A percentile compares a stretch with the other conserved stretches of the same genome.
phyloP scores from a whole-genome alignment of 306 rosid genomes.

The Dalbergia cultrata region DNA sequence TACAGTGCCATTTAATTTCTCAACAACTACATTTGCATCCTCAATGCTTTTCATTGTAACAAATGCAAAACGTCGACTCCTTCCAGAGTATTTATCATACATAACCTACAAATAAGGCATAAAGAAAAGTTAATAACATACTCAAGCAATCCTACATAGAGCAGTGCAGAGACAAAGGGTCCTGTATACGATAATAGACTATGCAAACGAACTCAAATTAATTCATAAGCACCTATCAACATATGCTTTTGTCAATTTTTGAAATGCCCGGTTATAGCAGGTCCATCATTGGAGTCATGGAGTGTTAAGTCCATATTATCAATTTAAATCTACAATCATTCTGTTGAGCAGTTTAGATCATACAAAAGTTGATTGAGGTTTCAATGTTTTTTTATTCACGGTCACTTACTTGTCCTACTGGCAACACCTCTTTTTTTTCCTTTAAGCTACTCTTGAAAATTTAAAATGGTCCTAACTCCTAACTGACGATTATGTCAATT shows the following conservation, averaged over 20 bases:
- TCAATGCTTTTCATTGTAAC: constrained; percentile 81
- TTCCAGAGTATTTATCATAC: constrained; percentile 91
- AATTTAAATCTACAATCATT: constrained; percentile 14
- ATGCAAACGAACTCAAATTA: constrained; percentile 2
- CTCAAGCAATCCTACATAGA: not conserved
- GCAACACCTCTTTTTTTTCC: not conserved
- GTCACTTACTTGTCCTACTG: not conserved
- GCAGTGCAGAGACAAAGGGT: not conserved
- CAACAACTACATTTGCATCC: constrained; percentile 79
- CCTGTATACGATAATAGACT: not conserved
- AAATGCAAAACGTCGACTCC: constrained; percentile 96
- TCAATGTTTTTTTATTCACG: constrained; percentile 13
- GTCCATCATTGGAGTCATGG: constrained; percentile 6
- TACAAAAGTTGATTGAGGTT: not conserved
- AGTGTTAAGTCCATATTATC: not conserved
- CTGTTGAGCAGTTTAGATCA: constrained; percentile 12
- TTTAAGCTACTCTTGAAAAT: constrained; percentile 1
- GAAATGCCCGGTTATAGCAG: not conserved
- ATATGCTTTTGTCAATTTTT: not conserved
- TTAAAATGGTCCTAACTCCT: constrained; percentile 2
- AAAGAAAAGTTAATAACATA: constrained; percentile 19
- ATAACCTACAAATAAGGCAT: constrained; percentile 69
- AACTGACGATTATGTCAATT: constrained; percentile 7
- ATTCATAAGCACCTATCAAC: constrained; percentile 9
- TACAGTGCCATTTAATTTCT: constrained; percentile 93